A percentile compares a stretch with the other conserved stretches of the same genome.
Conservation (phyloP, 2,329 filamentous ascomycete species). For the Zopfia rhizophila region DNA sequence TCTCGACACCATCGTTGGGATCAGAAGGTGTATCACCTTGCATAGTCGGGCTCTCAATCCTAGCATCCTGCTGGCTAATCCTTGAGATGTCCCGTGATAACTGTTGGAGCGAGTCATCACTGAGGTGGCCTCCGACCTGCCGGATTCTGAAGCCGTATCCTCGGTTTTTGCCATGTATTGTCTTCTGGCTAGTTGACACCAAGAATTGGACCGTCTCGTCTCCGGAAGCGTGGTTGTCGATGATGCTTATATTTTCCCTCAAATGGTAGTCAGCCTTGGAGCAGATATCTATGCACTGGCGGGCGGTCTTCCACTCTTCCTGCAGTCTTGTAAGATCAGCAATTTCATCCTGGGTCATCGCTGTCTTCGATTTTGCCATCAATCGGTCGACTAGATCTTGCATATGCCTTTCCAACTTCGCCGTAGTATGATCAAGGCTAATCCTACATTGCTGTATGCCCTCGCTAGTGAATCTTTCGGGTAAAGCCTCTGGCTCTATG, state of each 20-base stretch:
- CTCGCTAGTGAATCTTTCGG: constrained; percentile 16
- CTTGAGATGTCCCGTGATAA: constrained; percentile 8
- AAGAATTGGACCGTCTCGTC: constrained; percentile 20
- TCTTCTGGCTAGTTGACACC: constrained; percentile 19
- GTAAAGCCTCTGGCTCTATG: no score
- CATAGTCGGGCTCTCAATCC: no score
- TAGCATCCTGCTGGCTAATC: no score
- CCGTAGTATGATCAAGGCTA: constrained; percentile 15
- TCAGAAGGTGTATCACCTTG: no score
- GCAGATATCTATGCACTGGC: constrained; percentile 20
- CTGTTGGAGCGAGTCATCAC: constrained; percentile 13
- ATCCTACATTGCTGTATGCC: constrained; percentile 18
- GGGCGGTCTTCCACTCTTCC: constrained; percentile 20
- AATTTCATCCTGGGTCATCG: constrained; percentile 13
- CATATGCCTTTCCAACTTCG: constrained; percentile 21
- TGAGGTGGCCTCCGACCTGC: constrained; percentile 11
- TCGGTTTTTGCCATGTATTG: constrained; percentile 21
- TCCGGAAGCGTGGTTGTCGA: constrained; percentile 21
- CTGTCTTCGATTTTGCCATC: constrained; percentile 6
- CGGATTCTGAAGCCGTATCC: constrained; percentile 16
- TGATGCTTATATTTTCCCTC: constrained; percentile 19
- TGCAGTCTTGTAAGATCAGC: constrained; percentile 14
- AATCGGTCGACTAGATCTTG: constrained; percentile 15
- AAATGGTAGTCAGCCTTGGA: constrained; percentile 12
- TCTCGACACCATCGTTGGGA: no score